Conservation (phyloP, 768 basidiomycete genomes). For the Boletus pseudopeckii region DNA sequence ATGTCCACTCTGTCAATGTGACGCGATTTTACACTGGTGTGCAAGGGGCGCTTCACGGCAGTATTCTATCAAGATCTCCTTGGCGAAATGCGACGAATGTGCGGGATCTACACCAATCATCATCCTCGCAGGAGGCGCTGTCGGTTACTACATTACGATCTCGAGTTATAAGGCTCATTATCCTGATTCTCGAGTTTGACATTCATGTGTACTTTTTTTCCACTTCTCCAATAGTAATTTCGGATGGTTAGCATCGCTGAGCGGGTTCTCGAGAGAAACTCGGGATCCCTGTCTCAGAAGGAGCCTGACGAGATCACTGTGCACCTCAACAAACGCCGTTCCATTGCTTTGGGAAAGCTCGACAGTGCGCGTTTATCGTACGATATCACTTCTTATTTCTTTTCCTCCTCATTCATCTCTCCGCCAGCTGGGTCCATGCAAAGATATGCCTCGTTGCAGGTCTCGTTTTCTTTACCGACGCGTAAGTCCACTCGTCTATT, state of each 20-base stretch:
- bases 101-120: constrained; percentile 16
- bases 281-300: neutral
- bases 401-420: neutral
- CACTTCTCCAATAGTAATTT: neutral
- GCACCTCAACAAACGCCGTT: constrained; percentile 62
- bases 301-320: constrained; percentile 8
- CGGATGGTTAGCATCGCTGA: constrained; percentile 12
- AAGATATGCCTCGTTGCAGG: constrained; percentile 69
- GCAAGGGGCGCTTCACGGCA: neutral
- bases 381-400: constrained; percentile 23
- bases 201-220: neutral
- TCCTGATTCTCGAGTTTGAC: neutral
- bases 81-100: constrained; percentile 21
- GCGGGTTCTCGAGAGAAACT: neutral
- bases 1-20: neutral
- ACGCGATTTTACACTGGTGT: neutral
- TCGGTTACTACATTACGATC: constrained; percentile 3
- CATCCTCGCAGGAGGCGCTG: neutral
- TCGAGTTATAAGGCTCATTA: constrained; percentile 12
- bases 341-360: constrained; percentile 75
- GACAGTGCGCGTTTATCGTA: constrained; percentile 85
- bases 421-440: constrained; percentile 71
- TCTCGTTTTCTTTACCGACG: constrained; percentile 88
- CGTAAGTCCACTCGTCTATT: constrained; percentile 38
- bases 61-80: neutral